These are phyloP conservation scores for Barnettozyma californica DNA, from an alignment of 805 yeast species.

Conservation along the genomic window DNA sequence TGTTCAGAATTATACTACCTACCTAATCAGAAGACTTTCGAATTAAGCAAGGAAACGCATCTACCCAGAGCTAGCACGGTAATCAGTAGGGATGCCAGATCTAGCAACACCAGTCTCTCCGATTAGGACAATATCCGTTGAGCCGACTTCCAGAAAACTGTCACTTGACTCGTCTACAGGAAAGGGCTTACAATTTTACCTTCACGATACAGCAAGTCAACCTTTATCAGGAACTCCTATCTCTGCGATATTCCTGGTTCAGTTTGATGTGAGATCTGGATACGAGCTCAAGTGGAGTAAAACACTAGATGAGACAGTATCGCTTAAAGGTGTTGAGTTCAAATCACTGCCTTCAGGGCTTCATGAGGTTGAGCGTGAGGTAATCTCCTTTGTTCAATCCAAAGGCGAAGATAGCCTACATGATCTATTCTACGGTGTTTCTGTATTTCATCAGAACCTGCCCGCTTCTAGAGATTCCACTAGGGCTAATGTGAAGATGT, in stretches of 20 bases:
- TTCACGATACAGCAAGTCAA: conserved; percentile 7
- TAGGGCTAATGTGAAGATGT: conserved; percentile 50
- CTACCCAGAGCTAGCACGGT: neutral
- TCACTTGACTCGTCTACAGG: conserved; percentile 2
- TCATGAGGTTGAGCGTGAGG: conserved; percentile 47
- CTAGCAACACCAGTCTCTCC: neutral
- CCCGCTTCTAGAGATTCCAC: conserved; percentile 33
- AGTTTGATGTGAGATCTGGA: conserved; percentile 49
- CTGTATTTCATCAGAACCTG: conserved; percentile 45
- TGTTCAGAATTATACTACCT: too few species aligned
- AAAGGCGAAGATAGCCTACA: conserved; percentile 16
- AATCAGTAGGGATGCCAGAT: neutral
- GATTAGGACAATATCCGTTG: neutral
- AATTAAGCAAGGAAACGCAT: neutral
- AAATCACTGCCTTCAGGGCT: conserved; percentile 67
- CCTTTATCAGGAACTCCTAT: conserved; percentile 25
- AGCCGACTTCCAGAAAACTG: neutral
- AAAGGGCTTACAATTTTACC: conserved; percentile 3
- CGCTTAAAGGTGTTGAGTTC: conserved; percentile 48
- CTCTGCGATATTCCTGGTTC: conserved; percentile 41
- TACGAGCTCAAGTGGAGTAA: conserved; percentile 42
- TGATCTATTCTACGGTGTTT: conserved; percentile 40
- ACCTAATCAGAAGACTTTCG: too few species aligned
- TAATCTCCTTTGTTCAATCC: conserved; percentile 45
- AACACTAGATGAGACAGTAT: conserved; percentile 22